Evolutionary conservation across 179 eudicot genomes (phyloP).

Genomic region (Drosera spatulata): DNA sequence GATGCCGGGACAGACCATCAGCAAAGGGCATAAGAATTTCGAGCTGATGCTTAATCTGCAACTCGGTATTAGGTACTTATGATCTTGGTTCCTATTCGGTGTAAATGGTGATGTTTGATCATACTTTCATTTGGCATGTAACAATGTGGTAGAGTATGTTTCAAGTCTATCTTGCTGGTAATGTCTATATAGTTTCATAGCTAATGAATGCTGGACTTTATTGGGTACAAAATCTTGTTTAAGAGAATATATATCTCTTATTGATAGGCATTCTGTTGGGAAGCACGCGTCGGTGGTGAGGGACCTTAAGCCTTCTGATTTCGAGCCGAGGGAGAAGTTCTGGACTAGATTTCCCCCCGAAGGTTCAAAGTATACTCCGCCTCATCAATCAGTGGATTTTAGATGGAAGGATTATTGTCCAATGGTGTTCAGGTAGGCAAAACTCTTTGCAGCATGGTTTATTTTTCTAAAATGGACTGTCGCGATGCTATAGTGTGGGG

Average conservation of each 20-base stretch:
- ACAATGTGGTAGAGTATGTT: too few relatives aligned
- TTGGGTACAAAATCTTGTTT: background rate
- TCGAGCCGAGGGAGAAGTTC: constrained; percentile 75
- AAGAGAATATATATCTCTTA: background rate
- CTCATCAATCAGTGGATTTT: constrained; percentile 74
- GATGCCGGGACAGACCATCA: constrained; percentile 60
- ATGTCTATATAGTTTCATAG: background rate
- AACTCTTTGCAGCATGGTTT: background rate
- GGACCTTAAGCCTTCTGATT: constrained; percentile 67
- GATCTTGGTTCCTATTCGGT: background rate
- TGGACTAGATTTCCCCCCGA: constrained; percentile 82
- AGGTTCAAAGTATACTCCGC: constrained; percentile 88
- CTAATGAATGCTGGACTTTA: background rate
- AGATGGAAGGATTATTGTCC: constrained; percentile 98
- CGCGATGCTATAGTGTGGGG: background rate
- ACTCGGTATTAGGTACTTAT: constrained; percentile 39
- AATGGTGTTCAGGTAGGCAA: constrained; percentile 65
- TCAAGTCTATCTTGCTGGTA: too few relatives aligned
- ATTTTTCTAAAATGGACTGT: background rate
- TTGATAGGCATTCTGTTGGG: constrained; percentile 74
- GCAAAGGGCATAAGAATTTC: constrained; percentile 60
- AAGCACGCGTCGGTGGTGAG: constrained; percentile 64
- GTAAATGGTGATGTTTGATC: too few relatives aligned
- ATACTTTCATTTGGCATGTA: background rate
- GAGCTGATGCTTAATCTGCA: constrained; percentile 92